Evolutionary conservation across 495 filamentous ascomycete genomes (phyloP).

Genomic region (Penicillium chermesinum): DNA sequence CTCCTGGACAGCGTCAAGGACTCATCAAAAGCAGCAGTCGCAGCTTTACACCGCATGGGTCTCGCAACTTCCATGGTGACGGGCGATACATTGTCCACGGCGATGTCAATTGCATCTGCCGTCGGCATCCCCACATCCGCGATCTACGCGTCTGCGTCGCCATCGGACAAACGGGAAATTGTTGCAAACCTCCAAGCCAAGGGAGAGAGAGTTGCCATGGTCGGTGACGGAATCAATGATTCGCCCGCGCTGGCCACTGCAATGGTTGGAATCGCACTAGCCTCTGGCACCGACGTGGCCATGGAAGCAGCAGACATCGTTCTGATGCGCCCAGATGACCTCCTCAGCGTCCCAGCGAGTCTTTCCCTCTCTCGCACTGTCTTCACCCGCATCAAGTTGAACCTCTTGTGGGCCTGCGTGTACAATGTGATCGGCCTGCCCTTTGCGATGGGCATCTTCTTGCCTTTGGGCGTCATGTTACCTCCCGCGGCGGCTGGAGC

Average conservation of each 20-base stretch:
- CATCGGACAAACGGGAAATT: slow-evolving; percentile 82
- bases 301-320: slow-evolving; percentile 98
- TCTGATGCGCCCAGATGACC: slow-evolving; percentile 85
- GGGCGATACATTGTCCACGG: slow-evolving; percentile 80
- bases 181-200: slow-evolving; percentile 65
- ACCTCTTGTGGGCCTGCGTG: slow-evolving; percentile 82
- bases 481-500: slow-evolving; percentile 93
- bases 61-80: slow-evolving; percentile 89
- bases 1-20: slow-evolving; percentile 88
- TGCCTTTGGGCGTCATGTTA: slow-evolving; percentile 80
- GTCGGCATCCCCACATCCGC: slow-evolving; percentile 73
- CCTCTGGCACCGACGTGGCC: slow-evolving; percentile 90
- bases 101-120: slow-evolving; percentile 70
- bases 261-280: slow-evolving; percentile 86
- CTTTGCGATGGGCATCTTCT: slow-evolving; percentile 90
- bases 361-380: slow-evolving; percentile 79
- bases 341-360: slow-evolving; percentile 85
- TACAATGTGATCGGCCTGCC: slow-evolving; percentile 93
- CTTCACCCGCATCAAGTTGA: slow-evolving; percentile 89
- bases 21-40: slow-evolving; percentile 54
- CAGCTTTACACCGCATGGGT: slow-evolving; percentile 73
- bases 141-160: slow-evolving; percentile 77
- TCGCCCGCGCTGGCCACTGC: slow-evolving; percentile 92
- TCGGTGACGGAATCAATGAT: slow-evolving; percentile 98
- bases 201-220: slow-evolving; percentile 86